Evolutionary conservation across 441 rosid genomes (phyloP).

Genomic region (Brassica hybrid): DNA sequence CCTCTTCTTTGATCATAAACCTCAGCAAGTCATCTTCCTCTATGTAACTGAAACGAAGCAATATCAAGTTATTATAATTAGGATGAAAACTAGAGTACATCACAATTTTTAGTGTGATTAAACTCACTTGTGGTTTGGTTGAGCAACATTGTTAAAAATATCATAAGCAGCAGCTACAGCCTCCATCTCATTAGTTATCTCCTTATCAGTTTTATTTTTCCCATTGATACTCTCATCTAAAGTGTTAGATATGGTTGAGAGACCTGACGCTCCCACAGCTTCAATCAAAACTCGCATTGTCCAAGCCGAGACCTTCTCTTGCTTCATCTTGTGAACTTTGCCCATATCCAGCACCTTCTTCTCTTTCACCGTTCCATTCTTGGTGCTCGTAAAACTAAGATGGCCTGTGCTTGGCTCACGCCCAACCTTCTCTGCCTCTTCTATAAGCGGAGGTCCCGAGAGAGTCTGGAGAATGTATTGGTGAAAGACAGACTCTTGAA

Average conservation of each 20-base stretch:
- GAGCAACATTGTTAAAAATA: conserved; percentile 67
- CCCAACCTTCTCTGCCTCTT: conserved; percentile 62
- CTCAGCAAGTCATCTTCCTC: conserved; percentile 71
- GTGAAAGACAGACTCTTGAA: conserved; percentile 85
- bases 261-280: conserved; percentile 71
- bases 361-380: conserved; percentile 52
- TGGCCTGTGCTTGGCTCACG: conserved; percentile 54
- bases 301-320: conserved; percentile 88
- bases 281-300: conserved; percentile 88
- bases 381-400: conserved; percentile 57
- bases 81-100: background rate
- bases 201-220: conserved; percentile 54
- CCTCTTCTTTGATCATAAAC: conserved; percentile 90
- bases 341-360: conserved; percentile 79
- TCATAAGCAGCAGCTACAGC: conserved; percentile 74
- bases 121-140: conserved; percentile 54
- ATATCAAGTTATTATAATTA: background rate
- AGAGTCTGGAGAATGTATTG: conserved; percentile 81
- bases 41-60: conserved; percentile 54
- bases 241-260: conserved; percentile 71
- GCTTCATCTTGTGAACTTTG: conserved; percentile 72
- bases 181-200: conserved; percentile 84
- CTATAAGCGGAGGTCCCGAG: conserved; percentile 77
- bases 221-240: conserved; percentile 53
- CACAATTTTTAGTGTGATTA: background rate